Evolutionary conservation across 2,329 filamentous ascomycete genomes (phyloP), one percentile per base, ranked within the genome.

Genomic region (Tolypocladium paradoxum): DNA sequence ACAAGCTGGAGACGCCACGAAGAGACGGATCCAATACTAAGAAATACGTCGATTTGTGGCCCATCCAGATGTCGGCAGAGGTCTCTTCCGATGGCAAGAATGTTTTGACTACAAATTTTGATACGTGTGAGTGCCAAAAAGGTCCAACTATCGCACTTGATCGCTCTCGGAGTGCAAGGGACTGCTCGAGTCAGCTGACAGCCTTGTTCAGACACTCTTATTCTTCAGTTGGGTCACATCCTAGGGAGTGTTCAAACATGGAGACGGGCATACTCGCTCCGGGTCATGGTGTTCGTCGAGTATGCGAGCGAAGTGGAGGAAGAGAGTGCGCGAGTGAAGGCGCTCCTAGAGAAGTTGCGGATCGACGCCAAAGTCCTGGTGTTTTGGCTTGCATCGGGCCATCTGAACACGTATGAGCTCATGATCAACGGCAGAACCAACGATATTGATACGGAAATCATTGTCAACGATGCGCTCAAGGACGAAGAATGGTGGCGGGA

Each of bases 1-100:
- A 89, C 51, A 71, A 81, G 1, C 73, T 95, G 2, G 87, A 93
- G 62, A 79, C 89, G 0, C 90, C 90, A 0, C 75, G 79, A 22
- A 67, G 75, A 1, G 74, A 82, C 38, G 77, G 76, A 4, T 63
- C 66, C 20, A 81, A 84, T 51, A 74, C 73, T 4, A 92, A 92
- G 64, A 88, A 83, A 62, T 92, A 85, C 62, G 88, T 95, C 56
- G 90, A 95, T 62, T 72, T 95, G 5, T 95, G 90, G 90, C 90
- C 90, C 0, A 93, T 95, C 51, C 90, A 95, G 59, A 95, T 95
- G 88, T 92, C 89, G 6, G 89, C 89, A 1, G 88, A 92, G 61
- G 80, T 93, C 35, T 80, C 82, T 0, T 75, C 85, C 1, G 83
- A 85, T 57, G 78, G 77, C 1, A 80, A 82, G 63, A 83, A 77